Evolutionary conservation across 768 basidiomycete species (phyloP).

Genomic region (Kwoniella europaea): DNA sequence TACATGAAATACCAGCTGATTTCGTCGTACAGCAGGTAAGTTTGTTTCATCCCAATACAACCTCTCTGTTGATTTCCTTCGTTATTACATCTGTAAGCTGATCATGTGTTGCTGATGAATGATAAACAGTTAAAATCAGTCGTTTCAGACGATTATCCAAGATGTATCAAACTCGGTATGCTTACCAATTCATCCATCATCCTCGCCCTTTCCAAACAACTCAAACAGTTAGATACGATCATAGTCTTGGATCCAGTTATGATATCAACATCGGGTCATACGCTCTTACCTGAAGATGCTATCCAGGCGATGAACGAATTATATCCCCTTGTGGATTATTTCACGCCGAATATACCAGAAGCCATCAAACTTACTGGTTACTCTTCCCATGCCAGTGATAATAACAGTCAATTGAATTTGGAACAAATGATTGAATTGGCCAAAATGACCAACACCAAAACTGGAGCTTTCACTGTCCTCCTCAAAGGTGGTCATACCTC

Average conservation of each 20-base stretch:
- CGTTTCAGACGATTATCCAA: slow-evolving; percentile 71
- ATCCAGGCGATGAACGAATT: slow-evolving; percentile 68
- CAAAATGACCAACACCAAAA: slow-evolving; percentile 59
- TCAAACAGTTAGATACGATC: slow-evolving; percentile 65
- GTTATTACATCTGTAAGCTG: neutral
- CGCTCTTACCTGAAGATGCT: slow-evolving; percentile 71
- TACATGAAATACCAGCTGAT: slow-evolving; percentile 70
- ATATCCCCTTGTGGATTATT: slow-evolving; percentile 71
- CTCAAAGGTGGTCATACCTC: slow-evolving; percentile 84
- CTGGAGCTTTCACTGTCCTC: slow-evolving; percentile 68
- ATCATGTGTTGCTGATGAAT: neutral
- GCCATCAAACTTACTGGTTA: slow-evolving; percentile 66
- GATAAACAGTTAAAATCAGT: slow-evolving; percentile 69
- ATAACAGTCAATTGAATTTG: slow-evolving; percentile 64
- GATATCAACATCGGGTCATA: slow-evolving; percentile 87
- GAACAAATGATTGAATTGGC: slow-evolving; percentile 56
- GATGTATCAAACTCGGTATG: slow-evolving; percentile 90
- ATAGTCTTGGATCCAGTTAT: slow-evolving; percentile 88
- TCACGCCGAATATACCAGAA: slow-evolving; percentile 87
- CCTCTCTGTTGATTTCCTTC: neutral
- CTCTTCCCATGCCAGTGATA: neutral
- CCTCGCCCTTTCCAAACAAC: slow-evolving; percentile 63
- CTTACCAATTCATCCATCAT: slow-evolving; percentile 69
- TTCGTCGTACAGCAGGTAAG: slow-evolving; percentile 78
- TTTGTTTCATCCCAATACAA: slow-evolving; percentile 1